Percentiles rank a stretch among this genome's conserved stretches.
phyloP scores from a whole-genome alignment of 495 filamentous ascomycete genomes.

The Penicillium subrubescens region DNA sequence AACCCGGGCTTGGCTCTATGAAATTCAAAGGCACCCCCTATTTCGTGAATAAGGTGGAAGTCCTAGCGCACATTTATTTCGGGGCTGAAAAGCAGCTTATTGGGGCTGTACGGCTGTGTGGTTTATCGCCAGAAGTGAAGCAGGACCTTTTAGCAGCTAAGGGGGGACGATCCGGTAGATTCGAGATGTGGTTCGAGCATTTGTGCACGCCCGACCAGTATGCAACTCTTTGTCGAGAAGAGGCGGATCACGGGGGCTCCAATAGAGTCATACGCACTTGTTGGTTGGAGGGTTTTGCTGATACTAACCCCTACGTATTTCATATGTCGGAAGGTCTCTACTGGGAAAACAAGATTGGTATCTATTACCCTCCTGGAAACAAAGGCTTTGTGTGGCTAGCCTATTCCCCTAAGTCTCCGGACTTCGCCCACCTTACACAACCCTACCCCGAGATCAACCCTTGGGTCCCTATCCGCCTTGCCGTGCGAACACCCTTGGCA shows the following conservation, averaged over 20 bases:
- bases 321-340: constrained; percentile 30
- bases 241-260: background rate
- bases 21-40: background rate
- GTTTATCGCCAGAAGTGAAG: constrained; percentile 21
- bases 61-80: constrained; percentile 34
- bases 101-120: constrained; percentile 45
- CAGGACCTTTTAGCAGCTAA: constrained; percentile 20
- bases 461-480: constrained; percentile 27
- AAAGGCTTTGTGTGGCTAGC: constrained; percentile 29
- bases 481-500: constrained; percentile 18
- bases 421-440: constrained; percentile 25
- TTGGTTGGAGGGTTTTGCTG: constrained; percentile 41
- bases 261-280: constrained; percentile 21
- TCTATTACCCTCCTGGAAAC: constrained; percentile 20
- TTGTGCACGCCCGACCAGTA: constrained; percentile 41
- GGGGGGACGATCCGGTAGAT: background rate
- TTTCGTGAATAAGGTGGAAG: constrained; percentile 28
- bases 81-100: constrained; percentile 37
- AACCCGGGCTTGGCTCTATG: background rate
- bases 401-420: constrained; percentile 28
- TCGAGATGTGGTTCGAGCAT: constrained; percentile 46
- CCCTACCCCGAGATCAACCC: background rate
- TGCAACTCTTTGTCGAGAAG: constrained; percentile 5
- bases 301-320: constrained; percentile 35
- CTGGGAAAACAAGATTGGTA: constrained; percentile 25